Conservation (phyloP, 305 asterid genomes). For the Lippia alba region DNA sequence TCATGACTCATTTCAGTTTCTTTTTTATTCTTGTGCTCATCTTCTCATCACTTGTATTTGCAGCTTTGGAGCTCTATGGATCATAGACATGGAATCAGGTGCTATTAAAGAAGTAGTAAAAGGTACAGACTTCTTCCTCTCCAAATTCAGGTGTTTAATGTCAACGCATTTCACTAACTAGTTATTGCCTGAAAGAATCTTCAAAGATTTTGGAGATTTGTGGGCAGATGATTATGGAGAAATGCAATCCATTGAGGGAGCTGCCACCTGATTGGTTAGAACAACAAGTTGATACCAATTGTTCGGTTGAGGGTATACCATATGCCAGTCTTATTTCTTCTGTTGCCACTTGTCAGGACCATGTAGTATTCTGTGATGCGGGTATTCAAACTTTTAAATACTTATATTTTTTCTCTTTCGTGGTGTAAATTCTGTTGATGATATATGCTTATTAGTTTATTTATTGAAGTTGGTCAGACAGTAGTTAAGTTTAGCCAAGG, state of each 20-base stretch:
- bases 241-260: constrained; percentile 57
- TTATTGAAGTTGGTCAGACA: constrained; percentile 76
- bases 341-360: constrained; percentile 56
- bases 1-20: constrained; percentile 12
- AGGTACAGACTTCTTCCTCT: constrained; percentile 55
- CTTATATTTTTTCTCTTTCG: constrained; percentile 18
- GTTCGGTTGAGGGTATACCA: constrained; percentile 59
- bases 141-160: constrained; percentile 26
- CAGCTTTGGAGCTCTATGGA: constrained; percentile 88
- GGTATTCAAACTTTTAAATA: constrained; percentile 54
- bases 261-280: constrained; percentile 69
- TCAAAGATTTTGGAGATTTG: constrained; percentile 85
- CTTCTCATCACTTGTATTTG: constrained; percentile 34
- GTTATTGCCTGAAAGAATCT: constrained; percentile 58
- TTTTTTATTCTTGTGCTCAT: constrained; percentile 12
- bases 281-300: constrained; percentile 44
- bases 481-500: constrained; percentile 59
- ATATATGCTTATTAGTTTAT: constrained; percentile 43
- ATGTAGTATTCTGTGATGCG: constrained; percentile 68
- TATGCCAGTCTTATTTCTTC: constrained; percentile 80
- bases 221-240: constrained; percentile 74
- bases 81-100: constrained; percentile 71
- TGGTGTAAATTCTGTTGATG: constrained; percentile 19
- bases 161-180: constrained; percentile 45
- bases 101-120: constrained; percentile 65